Percentiles rank a stretch among this genome's conserved stretches.
phyloP scores from a whole-genome alignment of 176 grass and related monocot species.

The Chrysopogon serrulatus region DNA sequence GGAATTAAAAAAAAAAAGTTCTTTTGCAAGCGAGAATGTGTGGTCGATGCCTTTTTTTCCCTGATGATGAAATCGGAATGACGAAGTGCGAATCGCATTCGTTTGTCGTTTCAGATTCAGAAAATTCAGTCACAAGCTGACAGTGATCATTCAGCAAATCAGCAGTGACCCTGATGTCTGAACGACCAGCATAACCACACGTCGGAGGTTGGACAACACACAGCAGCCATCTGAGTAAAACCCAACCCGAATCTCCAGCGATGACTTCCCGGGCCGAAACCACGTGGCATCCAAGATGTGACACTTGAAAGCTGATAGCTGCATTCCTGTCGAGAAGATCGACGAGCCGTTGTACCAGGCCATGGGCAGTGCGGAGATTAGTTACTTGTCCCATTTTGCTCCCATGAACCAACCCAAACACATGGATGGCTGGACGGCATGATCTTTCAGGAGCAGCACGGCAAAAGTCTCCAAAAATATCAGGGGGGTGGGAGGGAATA shows the following conservation, averaged over 20 bases:
- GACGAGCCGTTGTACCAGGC: background rate
- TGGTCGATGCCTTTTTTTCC: background rate
- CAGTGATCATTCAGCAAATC: background rate
- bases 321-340: background rate
- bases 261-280: too few relatives aligned
- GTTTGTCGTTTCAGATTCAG: background rate
- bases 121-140: background rate
- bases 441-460: background rate
- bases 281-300: background rate
- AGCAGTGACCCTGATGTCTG: background rate
- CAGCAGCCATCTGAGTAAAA: background rate
- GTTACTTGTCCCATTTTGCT: background rate
- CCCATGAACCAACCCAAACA: background rate
- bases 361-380: background rate
- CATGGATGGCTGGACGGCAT: background rate
- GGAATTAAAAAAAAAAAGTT: too few relatives aligned
- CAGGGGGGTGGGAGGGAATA: background rate
- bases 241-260: too few relatives aligned
- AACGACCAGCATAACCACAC: background rate
- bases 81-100: background rate
- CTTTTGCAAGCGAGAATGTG: background rate
- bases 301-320: conserved; percentile 11
- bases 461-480: conserved; percentile 9
- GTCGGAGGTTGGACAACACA: background rate
- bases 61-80: too few relatives aligned